A percentile compares a stretch with the other conserved stretches of the same genome.
Conservation (phyloP, 495 filamentous ascomycete species). For the Neurospora sp. region DNA sequence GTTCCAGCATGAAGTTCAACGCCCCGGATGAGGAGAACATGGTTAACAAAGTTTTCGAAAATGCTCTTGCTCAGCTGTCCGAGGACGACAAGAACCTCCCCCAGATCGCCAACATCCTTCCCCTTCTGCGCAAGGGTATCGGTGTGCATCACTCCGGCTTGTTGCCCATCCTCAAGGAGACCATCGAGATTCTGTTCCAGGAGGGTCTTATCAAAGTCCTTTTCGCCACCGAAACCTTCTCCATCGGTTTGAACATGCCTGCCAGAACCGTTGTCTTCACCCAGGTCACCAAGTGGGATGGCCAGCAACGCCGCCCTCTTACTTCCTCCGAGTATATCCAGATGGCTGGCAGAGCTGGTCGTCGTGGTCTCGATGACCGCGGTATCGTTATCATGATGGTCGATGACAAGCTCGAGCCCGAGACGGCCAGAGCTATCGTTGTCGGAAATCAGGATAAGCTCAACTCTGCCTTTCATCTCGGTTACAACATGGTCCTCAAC, state of each 20-base stretch:
- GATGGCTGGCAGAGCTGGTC: slow-evolving; percentile 94
- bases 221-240: slow-evolving; percentile 97
- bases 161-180: slow-evolving; percentile 93
- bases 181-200: slow-evolving; percentile 97
- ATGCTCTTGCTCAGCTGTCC: slow-evolving; percentile 78
- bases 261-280: slow-evolving; percentile 98
- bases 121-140: slow-evolving; percentile 81
- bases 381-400: slow-evolving; percentile 99
- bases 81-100: slow-evolving; percentile 80
- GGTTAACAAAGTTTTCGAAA: slow-evolving; percentile 88
- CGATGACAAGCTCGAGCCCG: slow-evolving; percentile 92
- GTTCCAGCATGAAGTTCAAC: slow-evolving; percentile 87
- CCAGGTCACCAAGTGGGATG: slow-evolving; percentile 89
- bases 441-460: slow-evolving; percentile 92
- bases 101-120: slow-evolving; percentile 86
- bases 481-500: slow-evolving; percentile 99
- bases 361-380: slow-evolving; percentile 92
- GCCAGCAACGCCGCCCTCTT: slow-evolving; percentile 68
- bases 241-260: slow-evolving; percentile 97
- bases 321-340: slow-evolving; percentile 96
- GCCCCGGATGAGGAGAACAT: slow-evolving; percentile 91
- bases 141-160: slow-evolving; percentile 96
- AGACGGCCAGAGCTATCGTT: slow-evolving; percentile 83
- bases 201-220: slow-evolving; percentile 96
- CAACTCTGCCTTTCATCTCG: slow-evolving; percentile 94